Evolutionary conservation across 768 basidiomycete species (phyloP).

Genomic region (Arthromyces matolae): DNA sequence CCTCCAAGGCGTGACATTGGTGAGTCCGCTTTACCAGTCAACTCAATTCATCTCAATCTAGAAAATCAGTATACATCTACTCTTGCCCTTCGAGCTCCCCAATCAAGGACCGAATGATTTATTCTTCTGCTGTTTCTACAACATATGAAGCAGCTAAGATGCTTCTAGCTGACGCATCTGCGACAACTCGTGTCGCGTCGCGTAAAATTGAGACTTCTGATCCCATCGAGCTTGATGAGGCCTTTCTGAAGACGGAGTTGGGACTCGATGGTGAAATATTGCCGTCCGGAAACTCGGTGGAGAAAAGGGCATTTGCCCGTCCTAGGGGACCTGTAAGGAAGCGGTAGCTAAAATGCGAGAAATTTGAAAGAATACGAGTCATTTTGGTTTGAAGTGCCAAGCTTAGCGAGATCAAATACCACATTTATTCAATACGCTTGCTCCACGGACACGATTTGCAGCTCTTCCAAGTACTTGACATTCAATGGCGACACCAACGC

Average conservation of each 20-base stretch:
- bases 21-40: slow-evolving; percentile 27
- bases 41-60: slow-evolving; percentile 26
- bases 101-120: slow-evolving; percentile 85
- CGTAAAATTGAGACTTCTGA: slow-evolving; percentile 84
- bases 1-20: slow-evolving; percentile 56
- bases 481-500: neutral
- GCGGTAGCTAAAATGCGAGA: slow-evolving; percentile 24
- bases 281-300: slow-evolving; percentile 16
- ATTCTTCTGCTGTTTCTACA: slow-evolving; percentile 64
- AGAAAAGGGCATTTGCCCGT: slow-evolving; percentile 56
- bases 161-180: slow-evolving; percentile 41
- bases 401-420: too few relatives aligned
- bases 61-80: slow-evolving; percentile 76
- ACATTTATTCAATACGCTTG: too few relatives aligned
- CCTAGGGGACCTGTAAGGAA: slow-evolving; percentile 68
- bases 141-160: slow-evolving; percentile 56
- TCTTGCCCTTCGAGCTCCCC: slow-evolving; percentile 81
- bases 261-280: slow-evolving; percentile 23
- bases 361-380: too few relatives aligned
- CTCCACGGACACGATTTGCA: too few relatives aligned
- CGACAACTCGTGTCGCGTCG: slow-evolving; percentile 38
- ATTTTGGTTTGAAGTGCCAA: too few relatives aligned
- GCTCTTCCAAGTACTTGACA: neutral
- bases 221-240: slow-evolving; percentile 65
- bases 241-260: slow-evolving; percentile 58